Evolutionary conservation across 108 stramenopile genomes (phyloP), one percentile per base, ranked within the genome.

Genomic region (Cyclotella distinguenda): DNA sequence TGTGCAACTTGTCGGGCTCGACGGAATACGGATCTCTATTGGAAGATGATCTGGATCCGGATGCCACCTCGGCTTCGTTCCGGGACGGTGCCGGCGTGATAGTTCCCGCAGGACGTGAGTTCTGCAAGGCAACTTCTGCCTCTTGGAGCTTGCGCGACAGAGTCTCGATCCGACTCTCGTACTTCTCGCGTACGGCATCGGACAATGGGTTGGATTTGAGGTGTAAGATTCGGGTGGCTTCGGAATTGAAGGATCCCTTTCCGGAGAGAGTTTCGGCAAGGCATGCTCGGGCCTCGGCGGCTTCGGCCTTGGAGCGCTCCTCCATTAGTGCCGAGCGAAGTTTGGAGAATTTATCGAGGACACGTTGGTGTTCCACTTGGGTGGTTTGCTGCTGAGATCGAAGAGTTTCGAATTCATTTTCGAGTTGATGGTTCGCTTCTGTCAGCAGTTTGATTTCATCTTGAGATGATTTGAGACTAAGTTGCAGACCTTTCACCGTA

Each of bases 1-100:
- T 78, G 57, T 94, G 88, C 30, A 94, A 66, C 67, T 95, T 96
- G 36, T 88, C 80, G 15, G 87, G 84, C 66, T 97, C 95, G 12
- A 86, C 65, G 30, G 65, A 54, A 42, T 69, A 49, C 43, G 48
- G 32, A 28, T 21, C 16, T 7, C 38, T 47, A 34, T 62, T 47
- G 1, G 55, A 56, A 8, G 55, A 27, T 27, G 63, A 28, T 23
- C 31, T 38, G 32, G 70, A 80, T 43, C 74, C 74, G 12, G 77
- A 35, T n/a, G 27, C 68, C 65, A 18, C 68, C 68, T 32, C 64
- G 23, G n/a, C 35, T 31, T 26, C n/a, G n/a, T n/a, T n/a, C n/a
- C 19, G 23, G 15, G 57, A 32, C 25, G 75, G 46, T 9, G 48
- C 67, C 19, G 76, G 76, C n/a, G 76, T 70, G 13, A 44, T 36